phyloP scores from a whole-genome alignment of 257 asterid species.

The Lavandula angustifolia region DNA sequence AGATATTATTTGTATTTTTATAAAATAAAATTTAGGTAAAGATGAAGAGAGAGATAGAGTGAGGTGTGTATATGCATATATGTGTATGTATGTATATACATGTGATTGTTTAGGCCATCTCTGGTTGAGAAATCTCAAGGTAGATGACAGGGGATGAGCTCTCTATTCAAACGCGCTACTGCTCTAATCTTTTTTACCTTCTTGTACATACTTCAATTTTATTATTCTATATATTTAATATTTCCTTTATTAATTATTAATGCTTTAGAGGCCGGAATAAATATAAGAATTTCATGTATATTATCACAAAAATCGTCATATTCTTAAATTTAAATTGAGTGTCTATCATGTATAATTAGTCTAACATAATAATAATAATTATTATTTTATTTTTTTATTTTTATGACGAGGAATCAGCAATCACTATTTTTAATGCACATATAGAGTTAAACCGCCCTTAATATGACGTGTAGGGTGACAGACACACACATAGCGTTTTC shows the following conservation, averaged over 20 bases:
- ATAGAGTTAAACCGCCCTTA: no score
- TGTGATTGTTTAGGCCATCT: conserved; percentile 31
- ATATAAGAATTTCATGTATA: no score
- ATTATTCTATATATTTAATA: background rate
- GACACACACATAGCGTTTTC: no score
- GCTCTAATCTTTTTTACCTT: background rate
- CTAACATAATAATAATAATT: no score
- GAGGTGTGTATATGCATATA: background rate
- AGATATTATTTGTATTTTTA: conserved; percentile 35
- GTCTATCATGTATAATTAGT: no score
- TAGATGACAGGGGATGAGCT: conserved; percentile 39
- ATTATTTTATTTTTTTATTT: no score
- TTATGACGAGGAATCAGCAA: no score
- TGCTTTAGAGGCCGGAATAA: no score
- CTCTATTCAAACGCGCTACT: conserved; percentile 15
- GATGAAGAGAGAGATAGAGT: conserved; percentile 14
- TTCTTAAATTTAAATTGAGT: no score
- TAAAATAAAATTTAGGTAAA: conserved; percentile 15
- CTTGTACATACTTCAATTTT: background rate
- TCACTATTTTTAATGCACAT: no score
- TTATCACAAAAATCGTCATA: no score
- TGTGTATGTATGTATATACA: conserved; percentile 5
- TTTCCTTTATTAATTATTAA: background rate
- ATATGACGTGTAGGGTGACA: no score
- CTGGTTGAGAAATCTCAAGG: conserved; percentile 32